Evolutionary conservation across 2,329 filamentous ascomycete species (phyloP).

Genomic region (Hypomyces rosellus): DNA sequence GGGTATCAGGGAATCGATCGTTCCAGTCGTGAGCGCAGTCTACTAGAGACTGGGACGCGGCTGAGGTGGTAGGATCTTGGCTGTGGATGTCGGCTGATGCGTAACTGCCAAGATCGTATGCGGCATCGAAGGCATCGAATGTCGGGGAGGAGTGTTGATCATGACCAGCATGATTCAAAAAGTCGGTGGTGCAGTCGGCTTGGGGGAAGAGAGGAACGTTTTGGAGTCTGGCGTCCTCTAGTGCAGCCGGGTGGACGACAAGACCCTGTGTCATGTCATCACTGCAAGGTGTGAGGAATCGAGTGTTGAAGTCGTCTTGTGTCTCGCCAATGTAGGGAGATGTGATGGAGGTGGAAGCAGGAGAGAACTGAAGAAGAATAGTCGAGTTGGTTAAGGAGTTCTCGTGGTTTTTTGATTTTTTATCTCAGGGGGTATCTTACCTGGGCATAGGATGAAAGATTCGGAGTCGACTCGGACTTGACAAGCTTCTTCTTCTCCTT

Average conservation of each 20-base stretch:
- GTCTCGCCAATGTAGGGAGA: conserved; percentile 32
- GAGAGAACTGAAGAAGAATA: conserved; percentile 30
- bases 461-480: conserved; percentile 34
- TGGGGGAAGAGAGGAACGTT: conserved; percentile 8
- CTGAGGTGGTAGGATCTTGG: conserved; percentile 19
- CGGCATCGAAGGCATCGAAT: conserved; percentile 35
- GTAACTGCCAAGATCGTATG: conserved; percentile 34
- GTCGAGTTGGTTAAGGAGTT: conserved; percentile 23
- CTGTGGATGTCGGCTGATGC: conserved; percentile 24
- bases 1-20: conserved; percentile 14
- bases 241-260: conserved; percentile 22
- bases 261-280: conserved; percentile 36
- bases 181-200: conserved; percentile 20
- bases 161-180: conserved; percentile 22
- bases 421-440: conserved; percentile 16
- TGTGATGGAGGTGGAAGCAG: conserved; percentile 27
- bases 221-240: conserved; percentile 19
- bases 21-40: conserved; percentile 25
- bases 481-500: conserved; percentile 31
- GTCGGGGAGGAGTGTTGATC: conserved; percentile 25
- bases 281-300: conserved; percentile 49
- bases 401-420: background rate
- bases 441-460: conserved; percentile 24
- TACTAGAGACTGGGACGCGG: conserved; percentile 19
- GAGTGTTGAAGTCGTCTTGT: conserved; percentile 29